Percentiles rank a stretch among this genome's conserved stretches.
phyloP scores from a whole-genome alignment of 495 filamentous ascomycete species.

The Tuber aestivum region DNA sequence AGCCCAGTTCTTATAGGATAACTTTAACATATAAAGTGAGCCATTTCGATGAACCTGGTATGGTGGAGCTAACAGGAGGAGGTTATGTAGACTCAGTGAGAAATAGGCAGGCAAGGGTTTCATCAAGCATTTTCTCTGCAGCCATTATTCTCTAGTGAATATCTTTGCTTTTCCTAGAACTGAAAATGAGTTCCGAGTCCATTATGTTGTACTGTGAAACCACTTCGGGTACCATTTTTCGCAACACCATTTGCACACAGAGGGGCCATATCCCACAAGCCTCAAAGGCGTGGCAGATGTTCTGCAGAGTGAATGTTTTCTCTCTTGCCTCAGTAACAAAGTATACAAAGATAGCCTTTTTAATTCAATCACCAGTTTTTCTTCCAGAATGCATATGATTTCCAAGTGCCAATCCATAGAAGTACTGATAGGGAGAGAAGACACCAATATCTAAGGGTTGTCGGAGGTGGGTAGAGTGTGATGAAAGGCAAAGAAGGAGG shows the following conservation, averaged over 20 bases:
- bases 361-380: neutral
- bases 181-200: neutral
- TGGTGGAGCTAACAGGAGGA: neutral
- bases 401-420: conserved; percentile 5
- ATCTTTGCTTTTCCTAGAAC: neutral
- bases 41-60: neutral
- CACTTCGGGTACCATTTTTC: neutral
- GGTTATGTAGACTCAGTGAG: neutral
- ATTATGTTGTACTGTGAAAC: neutral
- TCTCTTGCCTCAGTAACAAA: neutral
- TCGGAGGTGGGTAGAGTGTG: conserved; percentile 28
- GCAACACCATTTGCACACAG: neutral
- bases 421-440: conserved; percentile 5
- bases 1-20: neutral
- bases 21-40: neutral
- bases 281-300: neutral
- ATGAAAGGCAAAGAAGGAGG: conserved; percentile 37
- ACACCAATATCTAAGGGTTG: conserved; percentile 11
- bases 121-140: neutral
- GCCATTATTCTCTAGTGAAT: neutral
- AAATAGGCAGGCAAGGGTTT: neutral
- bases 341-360: neutral
- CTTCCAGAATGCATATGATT: neutral
- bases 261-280: neutral
- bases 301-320: neutral